phyloP scores from a whole-genome alignment of 495 filamentous ascomycete genomes.

The Coniosporium apollinis region DNA sequence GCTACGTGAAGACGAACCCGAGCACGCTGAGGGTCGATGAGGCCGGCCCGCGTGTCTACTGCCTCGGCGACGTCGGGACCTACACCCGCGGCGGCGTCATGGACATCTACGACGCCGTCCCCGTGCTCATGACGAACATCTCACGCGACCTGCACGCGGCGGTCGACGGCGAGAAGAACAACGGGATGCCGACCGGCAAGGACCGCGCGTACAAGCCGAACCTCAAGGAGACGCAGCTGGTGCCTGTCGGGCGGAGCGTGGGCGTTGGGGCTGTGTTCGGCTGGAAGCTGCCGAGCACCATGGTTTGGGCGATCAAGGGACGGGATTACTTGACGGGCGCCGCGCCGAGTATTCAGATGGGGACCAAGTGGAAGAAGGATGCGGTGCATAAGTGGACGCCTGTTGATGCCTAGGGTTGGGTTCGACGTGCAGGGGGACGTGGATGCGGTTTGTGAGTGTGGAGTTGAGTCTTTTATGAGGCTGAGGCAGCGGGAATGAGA shows the following conservation, averaged over 20 bases:
- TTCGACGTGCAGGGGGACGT: no score
- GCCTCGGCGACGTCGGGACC: slow-evolving; percentile 26
- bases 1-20: slow-evolving; percentile 27
- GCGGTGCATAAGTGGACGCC: slow-evolving; percentile 11
- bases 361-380: slow-evolving; percentile 37
- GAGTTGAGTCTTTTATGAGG: no score
- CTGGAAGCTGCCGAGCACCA: slow-evolving; percentile 32
- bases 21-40: slow-evolving; percentile 31
- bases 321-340: slow-evolving; percentile 42
- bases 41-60: slow-evolving; percentile 32
- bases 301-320: slow-evolving; percentile 45
- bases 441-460: no score
- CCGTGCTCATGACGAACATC: slow-evolving; percentile 29
- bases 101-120: slow-evolving; percentile 25
- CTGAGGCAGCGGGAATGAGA: no score
- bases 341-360: slow-evolving; percentile 30
- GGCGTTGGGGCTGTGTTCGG: slow-evolving; percentile 42
- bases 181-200: slow-evolving; percentile 1
- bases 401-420: background rate
- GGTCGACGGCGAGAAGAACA: slow-evolving; percentile 1
- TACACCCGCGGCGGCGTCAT: slow-evolving; percentile 22
- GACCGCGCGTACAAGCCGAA: slow-evolving; percentile 20
- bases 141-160: slow-evolving; percentile 22
- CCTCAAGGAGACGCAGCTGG: slow-evolving; percentile 24
- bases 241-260: slow-evolving; percentile 35